Evolutionary conservation across 2,329 filamentous ascomycete genomes (phyloP).

Genomic region (Aspergillus sp.): DNA sequence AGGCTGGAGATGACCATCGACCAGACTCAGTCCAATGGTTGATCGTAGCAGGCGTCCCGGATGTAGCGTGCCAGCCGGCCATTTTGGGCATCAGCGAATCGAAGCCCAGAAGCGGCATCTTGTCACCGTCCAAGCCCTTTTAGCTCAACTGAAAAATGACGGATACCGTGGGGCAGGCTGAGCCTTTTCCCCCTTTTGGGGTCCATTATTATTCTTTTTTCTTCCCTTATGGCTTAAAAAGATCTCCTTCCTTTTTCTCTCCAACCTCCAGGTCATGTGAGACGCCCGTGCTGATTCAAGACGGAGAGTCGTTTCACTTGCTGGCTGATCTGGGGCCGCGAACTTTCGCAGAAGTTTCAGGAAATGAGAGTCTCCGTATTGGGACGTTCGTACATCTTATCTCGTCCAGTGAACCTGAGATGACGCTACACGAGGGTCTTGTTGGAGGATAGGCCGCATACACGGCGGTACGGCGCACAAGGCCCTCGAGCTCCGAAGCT

Average conservation of each 20-base stretch:
- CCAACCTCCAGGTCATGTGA: slow-evolving; percentile 4
- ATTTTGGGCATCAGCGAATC: slow-evolving; percentile 31
- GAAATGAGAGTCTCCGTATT: not conserved
- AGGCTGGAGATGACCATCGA: slow-evolving; percentile 33
- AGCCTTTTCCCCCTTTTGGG: slow-evolving; percentile 4
- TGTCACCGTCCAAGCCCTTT: slow-evolving; percentile 21
- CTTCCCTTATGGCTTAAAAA: not conserved
- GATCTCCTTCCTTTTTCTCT: not conserved
- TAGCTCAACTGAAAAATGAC: slow-evolving; percentile 13
- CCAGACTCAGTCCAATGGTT: slow-evolving; percentile 39
- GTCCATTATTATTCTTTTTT: not conserved
- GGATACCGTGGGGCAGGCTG: slow-evolving; percentile 12
- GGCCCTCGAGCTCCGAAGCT: slow-evolving; percentile 3
- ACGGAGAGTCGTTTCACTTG: slow-evolving; percentile 2
- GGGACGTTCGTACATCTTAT: not conserved
- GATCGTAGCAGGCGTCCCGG: slow-evolving; percentile 40
- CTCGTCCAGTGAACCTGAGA: slow-evolving; percentile 1
- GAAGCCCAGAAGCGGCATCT: slow-evolving; percentile 24
- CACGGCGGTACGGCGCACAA: not conserved
- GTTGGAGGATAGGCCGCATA: not conserved
- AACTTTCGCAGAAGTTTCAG: slow-evolving; percentile 3
- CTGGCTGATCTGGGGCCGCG: not conserved
- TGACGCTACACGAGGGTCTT: not conserved
- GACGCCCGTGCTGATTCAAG: not conserved
- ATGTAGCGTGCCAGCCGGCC: slow-evolving; percentile 28